Base-by-base conservation (phyloP, 768 basidiomycete species). In the Tulasnella sp. region DNA sequence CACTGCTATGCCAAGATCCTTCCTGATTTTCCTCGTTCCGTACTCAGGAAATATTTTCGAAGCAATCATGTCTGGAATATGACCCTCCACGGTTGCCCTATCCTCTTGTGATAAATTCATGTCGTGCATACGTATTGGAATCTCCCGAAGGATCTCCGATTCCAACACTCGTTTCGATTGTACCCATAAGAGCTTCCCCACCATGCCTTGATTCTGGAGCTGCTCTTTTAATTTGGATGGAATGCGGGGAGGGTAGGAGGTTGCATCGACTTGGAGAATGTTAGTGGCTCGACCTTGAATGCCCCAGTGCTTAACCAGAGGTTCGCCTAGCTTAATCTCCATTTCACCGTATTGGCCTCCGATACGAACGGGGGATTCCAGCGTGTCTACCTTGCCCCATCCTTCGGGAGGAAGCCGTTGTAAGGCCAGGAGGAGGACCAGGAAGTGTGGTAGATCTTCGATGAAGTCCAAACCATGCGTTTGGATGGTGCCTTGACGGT, bases 351-450 rank as follows among this genome's bases (percentile, higher is more conserved):
- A n/a, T n/a, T n/a, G n/a, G n/a, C n/a, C 27, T 40, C n/a, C 39
- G 39, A 40, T 6, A n/a, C 5, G 39, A 40, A 10, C 39, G 6
- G 5, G 27, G 39, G 39, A 12, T 35, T 16, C n/a, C n/a, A n/a
- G n/a, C n/a, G n/a, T n/a, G n/a, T n/a, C 24, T 25, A 45, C n/a
- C 9, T 22, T 27, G n/a, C 43, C 8, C 16, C 27, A 28, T 20
- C 43, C 43, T 45, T 27, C 12, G 13, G 27, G 27, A 5, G 32
- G 20, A 9, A 48, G 46, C 7, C 33, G 46, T 20, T 48, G 31
- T 13, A 48, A 25, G 31, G 33, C 33, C 5, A 48, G 27, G 8
- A 48, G 31, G 31, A 48, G 46, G 16, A 48, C 46, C 7, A 48
- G 5, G 33, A 39, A 37, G 16, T 35, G 28, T 5, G 46, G 46